These are phyloP conservation scores for Fraxinus angustifolia DNA, from an alignment of 305 asterid genomes.

Conservation along the genomic window DNA sequence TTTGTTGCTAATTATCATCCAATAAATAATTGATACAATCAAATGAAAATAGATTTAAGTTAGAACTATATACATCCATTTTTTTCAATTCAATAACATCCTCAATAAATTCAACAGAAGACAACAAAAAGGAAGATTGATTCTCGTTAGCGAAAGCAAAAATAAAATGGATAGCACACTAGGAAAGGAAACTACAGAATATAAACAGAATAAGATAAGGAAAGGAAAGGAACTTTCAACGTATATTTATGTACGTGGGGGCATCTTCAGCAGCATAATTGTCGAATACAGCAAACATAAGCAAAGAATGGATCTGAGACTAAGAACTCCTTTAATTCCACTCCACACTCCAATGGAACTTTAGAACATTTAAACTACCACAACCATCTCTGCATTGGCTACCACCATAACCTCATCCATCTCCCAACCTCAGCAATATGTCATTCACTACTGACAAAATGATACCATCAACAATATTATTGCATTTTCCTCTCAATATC, in stretches of 20 bases:
- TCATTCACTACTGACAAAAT: neutral
- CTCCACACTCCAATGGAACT: neutral
- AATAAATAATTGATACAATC: neutral
- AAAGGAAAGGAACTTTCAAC: neutral
- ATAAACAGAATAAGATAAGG: neutral
- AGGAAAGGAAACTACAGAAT: neutral
- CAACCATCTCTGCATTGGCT: neutral
- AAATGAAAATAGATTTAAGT: neutral
- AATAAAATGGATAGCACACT: neutral
- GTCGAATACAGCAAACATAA: neutral
- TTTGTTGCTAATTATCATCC: neutral
- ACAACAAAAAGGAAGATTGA: neutral
- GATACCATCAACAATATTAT: neutral
- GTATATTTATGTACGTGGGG: neutral
- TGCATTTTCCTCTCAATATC: neutral
- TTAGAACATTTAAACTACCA: neutral
- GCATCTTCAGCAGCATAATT: neutral
- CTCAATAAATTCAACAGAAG: neutral
- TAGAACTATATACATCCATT: neutral
- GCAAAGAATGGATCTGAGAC: neutral
- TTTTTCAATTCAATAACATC: neutral
- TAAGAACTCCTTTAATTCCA: neutral
- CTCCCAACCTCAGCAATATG: neutral
- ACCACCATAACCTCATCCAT: neutral
- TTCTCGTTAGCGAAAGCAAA: neutral